Conservation (phyloP, 306 rosid genomes). For the Vigna trinervia region DNA sequence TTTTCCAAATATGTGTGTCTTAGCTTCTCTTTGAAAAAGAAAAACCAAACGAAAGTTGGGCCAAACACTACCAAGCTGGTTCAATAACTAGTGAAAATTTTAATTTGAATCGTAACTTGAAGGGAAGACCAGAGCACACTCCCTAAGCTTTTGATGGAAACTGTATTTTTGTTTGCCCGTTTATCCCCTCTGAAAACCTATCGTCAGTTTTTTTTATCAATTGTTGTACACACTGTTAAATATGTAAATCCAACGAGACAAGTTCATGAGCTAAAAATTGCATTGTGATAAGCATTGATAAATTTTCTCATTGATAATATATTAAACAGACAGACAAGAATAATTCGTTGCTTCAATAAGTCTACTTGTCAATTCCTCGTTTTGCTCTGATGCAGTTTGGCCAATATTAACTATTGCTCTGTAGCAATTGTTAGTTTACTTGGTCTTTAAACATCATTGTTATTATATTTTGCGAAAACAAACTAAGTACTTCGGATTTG, state of each 20-base stretch:
- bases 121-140: not conserved
- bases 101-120: not conserved
- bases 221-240: not conserved
- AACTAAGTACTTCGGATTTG: not conserved
- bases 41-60: not conserved
- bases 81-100: not conserved
- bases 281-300: slow-evolving; percentile 2
- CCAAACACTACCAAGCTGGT: not conserved
- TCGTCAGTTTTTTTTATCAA: not conserved
- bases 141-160: not conserved
- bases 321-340: not conserved
- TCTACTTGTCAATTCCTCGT: not conserved
- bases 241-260: not conserved
- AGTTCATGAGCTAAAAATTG: slow-evolving; percentile 6
- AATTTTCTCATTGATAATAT: slow-evolving; percentile 2
- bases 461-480: not conserved
- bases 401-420: not conserved
- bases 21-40: not conserved
- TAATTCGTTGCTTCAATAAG: not conserved
- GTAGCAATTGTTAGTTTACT: not conserved
- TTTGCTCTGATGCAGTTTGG: not conserved
- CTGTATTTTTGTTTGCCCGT: not conserved
- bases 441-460: not conserved
- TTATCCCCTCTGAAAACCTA: not conserved
- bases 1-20: not conserved